These are phyloP conservation scores for Camelina laxa DNA, from an alignment of 345 rosid genomes.

Conservation along the genomic window DNA sequence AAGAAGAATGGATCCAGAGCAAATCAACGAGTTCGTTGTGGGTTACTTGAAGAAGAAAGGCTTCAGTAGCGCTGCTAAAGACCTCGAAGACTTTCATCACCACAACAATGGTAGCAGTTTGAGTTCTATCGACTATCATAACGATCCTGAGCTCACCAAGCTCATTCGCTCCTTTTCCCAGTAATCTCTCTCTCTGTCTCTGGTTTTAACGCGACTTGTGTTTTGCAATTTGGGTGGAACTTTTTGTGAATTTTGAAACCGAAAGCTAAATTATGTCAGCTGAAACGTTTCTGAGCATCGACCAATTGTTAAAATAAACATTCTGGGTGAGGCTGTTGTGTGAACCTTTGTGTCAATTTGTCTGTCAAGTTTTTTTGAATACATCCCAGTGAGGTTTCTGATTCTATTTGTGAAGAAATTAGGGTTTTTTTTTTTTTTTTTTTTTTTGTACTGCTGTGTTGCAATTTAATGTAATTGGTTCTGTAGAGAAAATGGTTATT, in stretches of 20 bases:
- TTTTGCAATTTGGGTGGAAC: neutral
- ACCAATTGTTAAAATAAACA: neutral
- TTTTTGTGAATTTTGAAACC: constrained; percentile 8
- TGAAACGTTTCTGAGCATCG: constrained; percentile 9
- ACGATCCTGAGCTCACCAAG: constrained; percentile 75
- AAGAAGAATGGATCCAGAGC: constrained; percentile 62
- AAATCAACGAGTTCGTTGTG: constrained; percentile 59
- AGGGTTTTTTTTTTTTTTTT: constrained; percentile 36
- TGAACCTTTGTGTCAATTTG: neutral
- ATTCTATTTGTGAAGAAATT: constrained; percentile 9
- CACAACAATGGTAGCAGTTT: constrained; percentile 48
- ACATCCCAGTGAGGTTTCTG: constrained; percentile 19
- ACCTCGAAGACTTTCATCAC: constrained; percentile 61
- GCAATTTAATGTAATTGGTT: neutral
- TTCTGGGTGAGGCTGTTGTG: neutral
- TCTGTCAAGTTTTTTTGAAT: neutral
- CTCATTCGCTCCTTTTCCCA: constrained; percentile 75
- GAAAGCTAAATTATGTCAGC: neutral
- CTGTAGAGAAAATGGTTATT: neutral
- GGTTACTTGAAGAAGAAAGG: constrained; percentile 93
- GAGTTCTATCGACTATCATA: constrained; percentile 52
- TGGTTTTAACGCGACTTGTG: neutral
- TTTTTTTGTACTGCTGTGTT: neutral
- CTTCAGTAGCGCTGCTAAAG: constrained; percentile 60
- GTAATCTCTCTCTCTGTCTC: constrained; percentile 45